Percentiles rank a stretch among this genome's conserved stretches.
Conservation (phyloP, 257 asterid genomes). For the Handroanthus guayacan region DNA sequence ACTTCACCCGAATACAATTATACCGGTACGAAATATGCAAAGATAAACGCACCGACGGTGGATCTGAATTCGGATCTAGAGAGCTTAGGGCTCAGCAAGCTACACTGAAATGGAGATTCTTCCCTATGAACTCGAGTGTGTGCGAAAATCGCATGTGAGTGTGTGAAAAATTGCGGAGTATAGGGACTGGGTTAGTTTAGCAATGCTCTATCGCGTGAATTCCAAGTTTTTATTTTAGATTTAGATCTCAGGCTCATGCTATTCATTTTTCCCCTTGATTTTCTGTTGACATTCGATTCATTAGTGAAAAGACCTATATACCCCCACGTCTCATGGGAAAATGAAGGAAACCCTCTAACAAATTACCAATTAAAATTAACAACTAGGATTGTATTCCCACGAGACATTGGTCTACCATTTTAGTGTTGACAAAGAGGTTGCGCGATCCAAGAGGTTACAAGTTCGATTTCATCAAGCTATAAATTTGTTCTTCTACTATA, state of each 20-base stretch:
- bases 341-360: background rate
- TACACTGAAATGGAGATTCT: constrained; percentile 30
- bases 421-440: too few relatives aligned
- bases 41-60: constrained; percentile 32
- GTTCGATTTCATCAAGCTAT: too few relatives aligned
- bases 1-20: constrained; percentile 2
- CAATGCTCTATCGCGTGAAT: constrained; percentile 38
- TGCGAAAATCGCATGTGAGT: constrained; percentile 31
- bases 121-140: background rate
- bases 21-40: background rate
- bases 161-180: constrained; percentile 16
- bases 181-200: background rate
- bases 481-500: too few relatives aligned
- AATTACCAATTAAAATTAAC: too few relatives aligned
- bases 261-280: background rate
- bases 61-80: constrained; percentile 38
- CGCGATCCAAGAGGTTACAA: too few relatives aligned
- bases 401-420: too few relatives aligned
- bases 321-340: background rate
- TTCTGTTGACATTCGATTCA: background rate
- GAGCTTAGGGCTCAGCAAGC: constrained; percentile 24
- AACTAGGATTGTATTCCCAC: too few relatives aligned
- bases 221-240: constrained; percentile 38
- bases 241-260: constrained; percentile 35
- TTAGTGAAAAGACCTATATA: constrained; percentile 27